These are phyloP conservation scores for Baudoinia panamericana DNA, from an alignment of 495 filamentous ascomycete genomes.

Conservation along the genomic window DNA sequence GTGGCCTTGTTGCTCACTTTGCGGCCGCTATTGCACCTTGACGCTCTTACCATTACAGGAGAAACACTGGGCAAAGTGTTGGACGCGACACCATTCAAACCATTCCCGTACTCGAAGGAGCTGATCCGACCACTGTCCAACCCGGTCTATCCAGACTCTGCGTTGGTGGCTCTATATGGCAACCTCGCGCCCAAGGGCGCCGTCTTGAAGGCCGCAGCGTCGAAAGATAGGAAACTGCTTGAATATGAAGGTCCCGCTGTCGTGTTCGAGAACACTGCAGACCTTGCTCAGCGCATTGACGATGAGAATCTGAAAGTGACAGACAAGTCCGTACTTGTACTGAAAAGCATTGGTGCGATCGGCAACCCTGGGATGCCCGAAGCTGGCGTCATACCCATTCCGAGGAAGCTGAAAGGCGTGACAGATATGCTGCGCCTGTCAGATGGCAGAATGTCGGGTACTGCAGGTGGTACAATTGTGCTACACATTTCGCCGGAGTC, in stretches of 20 bases:
- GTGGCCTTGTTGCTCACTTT: conserved; percentile 42
- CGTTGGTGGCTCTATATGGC: conserved; percentile 41
- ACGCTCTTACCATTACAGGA: conserved; percentile 45
- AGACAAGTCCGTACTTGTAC: conserved; percentile 42
- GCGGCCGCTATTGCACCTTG: conserved; percentile 43
- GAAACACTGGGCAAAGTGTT: conserved; percentile 45
- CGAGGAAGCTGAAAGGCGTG: conserved; percentile 50
- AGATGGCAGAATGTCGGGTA: conserved; percentile 57
- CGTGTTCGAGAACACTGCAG: conserved; percentile 44
- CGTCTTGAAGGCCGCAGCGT: conserved; percentile 51
- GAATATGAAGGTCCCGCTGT: conserved; percentile 31
- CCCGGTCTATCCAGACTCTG: conserved; percentile 43
- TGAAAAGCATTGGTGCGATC: conserved; percentile 49
- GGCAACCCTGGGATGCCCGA: conserved; percentile 60
- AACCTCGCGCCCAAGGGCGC: conserved; percentile 47
- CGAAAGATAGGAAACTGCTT: conserved; percentile 25
- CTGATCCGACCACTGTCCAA: conserved; percentile 41
- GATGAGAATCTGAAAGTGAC: conserved; percentile 40
- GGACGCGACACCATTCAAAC: conserved; percentile 34
- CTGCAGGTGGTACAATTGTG: conserved; percentile 55
- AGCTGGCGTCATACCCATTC: conserved; percentile 51
- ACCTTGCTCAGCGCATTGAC: conserved; percentile 47
- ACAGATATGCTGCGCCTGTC: conserved; percentile 53
- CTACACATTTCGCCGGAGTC: conserved; percentile 53
- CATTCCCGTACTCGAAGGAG: conserved; percentile 26